Conservation (phyloP, 805 yeast species). For the Yarrowia sp. region DNA sequence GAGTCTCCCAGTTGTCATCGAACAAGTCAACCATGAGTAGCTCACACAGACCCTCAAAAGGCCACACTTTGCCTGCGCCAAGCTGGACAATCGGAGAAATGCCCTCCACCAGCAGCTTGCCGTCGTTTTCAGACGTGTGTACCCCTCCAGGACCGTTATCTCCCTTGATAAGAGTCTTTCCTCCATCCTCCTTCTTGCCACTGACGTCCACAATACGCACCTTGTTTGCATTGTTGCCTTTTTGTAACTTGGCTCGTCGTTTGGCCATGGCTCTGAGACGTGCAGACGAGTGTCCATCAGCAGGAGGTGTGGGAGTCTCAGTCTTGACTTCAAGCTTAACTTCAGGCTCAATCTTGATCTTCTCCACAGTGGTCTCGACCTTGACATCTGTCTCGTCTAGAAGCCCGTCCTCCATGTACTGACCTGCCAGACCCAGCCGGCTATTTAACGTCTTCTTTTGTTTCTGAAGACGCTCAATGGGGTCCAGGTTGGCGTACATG, state of each 20-base stretch:
- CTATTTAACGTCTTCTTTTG: constrained; percentile 48
- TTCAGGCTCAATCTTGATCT: constrained; percentile 8
- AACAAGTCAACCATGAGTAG: constrained; percentile 73
- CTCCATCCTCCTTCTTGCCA: constrained; percentile 37
- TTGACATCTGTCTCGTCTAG: constrained; percentile 36
- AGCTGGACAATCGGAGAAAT: constrained; percentile 61
- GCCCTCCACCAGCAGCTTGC: constrained; percentile 81
- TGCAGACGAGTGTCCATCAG: constrained; percentile 40
- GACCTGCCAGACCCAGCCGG: constrained; percentile 46
- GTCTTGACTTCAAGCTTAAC: constrained; percentile 16
- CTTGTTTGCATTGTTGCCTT: constrained; percentile 37
- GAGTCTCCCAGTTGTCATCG: constrained; percentile 85
- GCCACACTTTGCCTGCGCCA: constrained; percentile 79
- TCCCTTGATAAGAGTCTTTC: constrained; percentile 41
- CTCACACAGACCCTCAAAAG: constrained; percentile 89
- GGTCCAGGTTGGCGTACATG: constrained; percentile 41
- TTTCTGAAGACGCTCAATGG: constrained; percentile 50
- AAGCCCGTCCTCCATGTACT: constrained; percentile 41
- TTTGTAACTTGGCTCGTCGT: constrained; percentile 68
- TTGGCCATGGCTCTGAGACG: constrained; percentile 93
- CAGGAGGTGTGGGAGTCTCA: constrained; percentile 15
- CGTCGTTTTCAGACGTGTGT: constrained; percentile 73
- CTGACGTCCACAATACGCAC: constrained; percentile 41
- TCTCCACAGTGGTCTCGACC: not conserved
- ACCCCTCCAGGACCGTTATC: constrained; percentile 42